A percentile compares a stretch with the other conserved stretches of the same genome.
These are phyloP conservation scores for Corinectria fuckeliana DNA, from an alignment of 2,329 filamentous ascomycete species.

Conservation along the genomic window DNA sequence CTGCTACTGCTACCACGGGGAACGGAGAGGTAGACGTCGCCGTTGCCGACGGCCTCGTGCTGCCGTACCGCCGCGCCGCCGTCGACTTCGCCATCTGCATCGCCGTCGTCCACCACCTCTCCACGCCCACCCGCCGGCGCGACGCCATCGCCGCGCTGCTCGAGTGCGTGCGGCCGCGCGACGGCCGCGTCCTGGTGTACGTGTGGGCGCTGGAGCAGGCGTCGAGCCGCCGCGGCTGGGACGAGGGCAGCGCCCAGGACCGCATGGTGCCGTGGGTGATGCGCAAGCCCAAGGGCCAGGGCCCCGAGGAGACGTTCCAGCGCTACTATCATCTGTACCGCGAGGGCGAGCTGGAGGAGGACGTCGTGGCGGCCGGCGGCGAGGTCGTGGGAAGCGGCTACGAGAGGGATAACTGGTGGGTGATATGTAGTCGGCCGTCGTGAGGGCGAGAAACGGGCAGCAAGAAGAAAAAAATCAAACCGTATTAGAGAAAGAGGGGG, in stretches of 20 bases:
- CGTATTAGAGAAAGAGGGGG: neutral
- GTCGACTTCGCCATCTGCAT: constrained; percentile 91
- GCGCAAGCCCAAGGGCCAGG: constrained; percentile 42
- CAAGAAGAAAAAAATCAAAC: constrained; percentile 3
- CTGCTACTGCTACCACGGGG: too few relatives aligned
- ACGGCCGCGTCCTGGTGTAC: constrained; percentile 80
- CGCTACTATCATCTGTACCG: constrained; percentile 95
- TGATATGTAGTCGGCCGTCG: constrained; percentile 57
- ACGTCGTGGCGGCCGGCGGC: constrained; percentile 78
- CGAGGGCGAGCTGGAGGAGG: constrained; percentile 83
- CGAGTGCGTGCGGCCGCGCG: constrained; percentile 63
- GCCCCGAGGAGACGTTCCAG: constrained; percentile 69
- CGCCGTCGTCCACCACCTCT: constrained; percentile 92
- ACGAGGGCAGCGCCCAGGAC: constrained; percentile 83
- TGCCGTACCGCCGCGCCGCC: constrained; percentile 71
- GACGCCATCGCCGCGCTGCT: constrained; percentile 77
- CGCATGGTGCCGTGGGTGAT: constrained; percentile 97
- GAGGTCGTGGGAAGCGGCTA: constrained; percentile 81
- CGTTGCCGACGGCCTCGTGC: constrained; percentile 81
- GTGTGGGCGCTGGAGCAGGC: constrained; percentile 97
- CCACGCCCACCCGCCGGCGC: constrained; percentile 74
- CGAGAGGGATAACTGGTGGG: constrained; percentile 99
- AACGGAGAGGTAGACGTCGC: constrained; percentile 66
- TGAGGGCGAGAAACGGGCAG: constrained; percentile 22
- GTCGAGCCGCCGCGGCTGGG: constrained; percentile 85